Conservation (phyloP, 352 stramenopile species). For the Globisporangium nagaii region DNA sequence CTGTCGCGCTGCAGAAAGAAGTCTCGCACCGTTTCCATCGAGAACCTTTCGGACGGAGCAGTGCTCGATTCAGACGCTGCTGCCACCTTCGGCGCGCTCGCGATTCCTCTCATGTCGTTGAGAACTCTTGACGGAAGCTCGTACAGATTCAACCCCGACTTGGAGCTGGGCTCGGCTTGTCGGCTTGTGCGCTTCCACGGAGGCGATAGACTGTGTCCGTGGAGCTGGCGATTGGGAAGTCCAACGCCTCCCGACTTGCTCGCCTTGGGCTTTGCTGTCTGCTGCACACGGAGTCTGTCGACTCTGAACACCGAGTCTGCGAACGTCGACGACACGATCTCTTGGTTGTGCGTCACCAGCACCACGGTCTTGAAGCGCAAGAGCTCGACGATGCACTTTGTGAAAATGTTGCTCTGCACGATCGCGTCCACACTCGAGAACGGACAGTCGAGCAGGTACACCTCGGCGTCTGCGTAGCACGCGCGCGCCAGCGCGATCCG, state of each 20-base stretch:
- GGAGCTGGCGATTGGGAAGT: no score
- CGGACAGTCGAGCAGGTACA: slow-evolving; percentile 43
- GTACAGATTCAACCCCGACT: no score
- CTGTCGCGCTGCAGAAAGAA: slow-evolving; percentile 17
- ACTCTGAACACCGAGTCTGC: slow-evolving; percentile 19
- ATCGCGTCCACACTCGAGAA: slow-evolving; percentile 47
- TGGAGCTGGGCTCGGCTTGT: no score
- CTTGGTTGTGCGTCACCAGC: slow-evolving; percentile 43
- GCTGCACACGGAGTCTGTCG: no score
- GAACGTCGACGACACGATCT: slow-evolving; percentile 32
- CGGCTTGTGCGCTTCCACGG: no score
- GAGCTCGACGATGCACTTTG: slow-evolving; percentile 39
- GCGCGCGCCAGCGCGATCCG: slow-evolving; percentile 47
- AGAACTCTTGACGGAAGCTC: no score
- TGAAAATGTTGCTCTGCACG: slow-evolving; percentile 48
- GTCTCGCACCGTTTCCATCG: slow-evolving; percentile 23
- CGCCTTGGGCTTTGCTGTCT: background rate
- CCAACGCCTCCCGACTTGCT: no score
- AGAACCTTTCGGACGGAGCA: no score
- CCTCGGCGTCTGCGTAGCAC: slow-evolving; percentile 40
- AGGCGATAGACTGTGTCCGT: no score
- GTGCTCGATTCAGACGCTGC: no score
- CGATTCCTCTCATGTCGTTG: no score
- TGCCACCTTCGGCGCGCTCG: no score
- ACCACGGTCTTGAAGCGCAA: slow-evolving; percentile 46